Evolutionary conservation across 495 filamentous ascomycete genomes (phyloP).

Genomic region (Amphirosellinia nigrospora): DNA sequence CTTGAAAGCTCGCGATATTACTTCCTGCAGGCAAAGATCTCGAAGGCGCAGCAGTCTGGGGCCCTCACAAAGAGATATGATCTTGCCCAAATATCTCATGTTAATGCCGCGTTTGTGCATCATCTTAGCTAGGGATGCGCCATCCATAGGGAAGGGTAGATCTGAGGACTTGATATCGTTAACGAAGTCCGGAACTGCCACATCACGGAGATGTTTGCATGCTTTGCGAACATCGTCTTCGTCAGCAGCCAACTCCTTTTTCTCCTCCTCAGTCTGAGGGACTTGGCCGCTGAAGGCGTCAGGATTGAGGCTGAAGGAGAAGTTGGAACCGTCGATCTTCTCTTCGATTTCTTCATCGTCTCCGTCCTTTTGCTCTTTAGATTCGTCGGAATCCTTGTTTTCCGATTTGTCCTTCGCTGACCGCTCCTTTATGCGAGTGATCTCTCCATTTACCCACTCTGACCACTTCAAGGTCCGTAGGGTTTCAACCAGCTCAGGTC

Average conservation of each 20-base stretch:
- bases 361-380: slow-evolving; percentile 32
- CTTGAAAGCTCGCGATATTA: slow-evolving; percentile 93
- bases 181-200: slow-evolving; percentile 73
- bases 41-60: slow-evolving; percentile 77
- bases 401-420: slow-evolving; percentile 39
- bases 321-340: slow-evolving; percentile 81
- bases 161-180: slow-evolving; percentile 90
- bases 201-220: slow-evolving; percentile 75
- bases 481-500: slow-evolving; percentile 85
- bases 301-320: slow-evolving; percentile 89
- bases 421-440: slow-evolving; percentile 60
- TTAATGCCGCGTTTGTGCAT: slow-evolving; percentile 99
- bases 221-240: slow-evolving; percentile 87
- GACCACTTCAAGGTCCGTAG: slow-evolving; percentile 85
- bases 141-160: slow-evolving; percentile 97
- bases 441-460: slow-evolving; percentile 79
- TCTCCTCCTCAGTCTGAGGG: slow-evolving; percentile 89
- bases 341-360: slow-evolving; percentile 47
- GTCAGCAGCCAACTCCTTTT: slow-evolving; percentile 81
- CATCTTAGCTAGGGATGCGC: slow-evolving; percentile 82
- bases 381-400: slow-evolving; percentile 34
- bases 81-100: slow-evolving; percentile 87
- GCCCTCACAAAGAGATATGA: slow-evolving; percentile 73
- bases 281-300: slow-evolving; percentile 93
- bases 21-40: slow-evolving; percentile 82